These are phyloP conservation scores for Furcasterigmium furcatum DNA, from an alignment of 2,329 filamentous ascomycete species.

Conservation along the genomic window DNA sequence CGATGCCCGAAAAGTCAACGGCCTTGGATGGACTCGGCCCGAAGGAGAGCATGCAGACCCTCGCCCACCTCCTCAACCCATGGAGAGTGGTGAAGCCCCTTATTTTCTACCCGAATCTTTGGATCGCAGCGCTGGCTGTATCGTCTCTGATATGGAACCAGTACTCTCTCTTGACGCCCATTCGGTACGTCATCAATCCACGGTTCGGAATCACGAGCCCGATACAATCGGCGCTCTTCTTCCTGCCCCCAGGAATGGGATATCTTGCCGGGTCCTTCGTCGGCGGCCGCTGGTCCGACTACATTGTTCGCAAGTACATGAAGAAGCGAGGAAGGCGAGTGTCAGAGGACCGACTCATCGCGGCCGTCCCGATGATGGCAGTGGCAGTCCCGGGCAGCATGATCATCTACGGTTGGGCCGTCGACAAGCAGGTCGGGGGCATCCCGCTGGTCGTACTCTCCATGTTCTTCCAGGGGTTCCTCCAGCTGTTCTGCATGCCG, in stretches of 20 bases:
- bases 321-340: slow-evolving; percentile 53
- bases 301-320: slow-evolving; percentile 60
- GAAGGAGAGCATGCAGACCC: slow-evolving; percentile 35
- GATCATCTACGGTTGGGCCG: slow-evolving; percentile 56
- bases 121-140: slow-evolving; percentile 54
- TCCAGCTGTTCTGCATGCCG: slow-evolving; percentile 73
- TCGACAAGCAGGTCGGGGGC: slow-evolving; percentile 46
- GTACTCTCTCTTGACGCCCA: slow-evolving; percentile 64
- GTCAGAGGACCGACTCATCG: slow-evolving; percentile 66
- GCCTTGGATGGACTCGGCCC: slow-evolving; percentile 56
- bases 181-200: slow-evolving; percentile 69
- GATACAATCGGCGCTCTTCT: slow-evolving; percentile 65
- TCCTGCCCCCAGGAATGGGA: slow-evolving; percentile 65
- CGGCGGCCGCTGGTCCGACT: slow-evolving; percentile 67
- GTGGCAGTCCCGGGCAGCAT: slow-evolving; percentile 60
- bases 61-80: slow-evolving; percentile 57
- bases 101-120: slow-evolving; percentile 63
- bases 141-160: slow-evolving; percentile 68
- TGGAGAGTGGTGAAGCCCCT: slow-evolving; percentile 55
- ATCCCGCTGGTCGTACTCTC: slow-evolving; percentile 63
- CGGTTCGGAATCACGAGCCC: slow-evolving; percentile 63
- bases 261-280: slow-evolving; percentile 65
- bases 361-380: slow-evolving; percentile 56
- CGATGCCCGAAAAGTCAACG: slow-evolving; percentile 59
- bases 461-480: slow-evolving; percentile 73